These are phyloP conservation scores for Trichodelitschia bisporula DNA, from an alignment of 495 filamentous ascomycete genomes.

Conservation along the genomic window DNA sequence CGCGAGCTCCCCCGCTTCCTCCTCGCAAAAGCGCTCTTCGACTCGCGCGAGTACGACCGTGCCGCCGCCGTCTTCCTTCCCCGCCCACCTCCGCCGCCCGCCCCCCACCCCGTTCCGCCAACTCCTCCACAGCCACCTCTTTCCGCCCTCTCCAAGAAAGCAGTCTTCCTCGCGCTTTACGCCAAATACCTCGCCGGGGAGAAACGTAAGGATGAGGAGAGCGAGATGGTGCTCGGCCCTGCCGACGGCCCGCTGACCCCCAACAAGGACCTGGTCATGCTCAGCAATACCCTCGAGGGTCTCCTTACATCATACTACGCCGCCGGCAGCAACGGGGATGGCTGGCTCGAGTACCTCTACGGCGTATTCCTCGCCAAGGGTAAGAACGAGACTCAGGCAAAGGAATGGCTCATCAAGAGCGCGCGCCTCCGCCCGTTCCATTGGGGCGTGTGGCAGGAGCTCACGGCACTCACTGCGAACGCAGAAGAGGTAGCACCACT, in stretches of 20 bases:
- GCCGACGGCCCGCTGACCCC: conserved; percentile 58
- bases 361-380: conserved; percentile 75
- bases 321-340: conserved; percentile 33
- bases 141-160: conserved; percentile 66
- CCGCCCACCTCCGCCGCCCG: conserved; percentile 26
- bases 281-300: conserved; percentile 48
- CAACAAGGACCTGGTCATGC: conserved; percentile 57
- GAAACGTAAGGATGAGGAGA: conserved; percentile 87
- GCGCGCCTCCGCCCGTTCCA: conserved; percentile 75
- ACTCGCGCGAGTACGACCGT: conserved; percentile 86
- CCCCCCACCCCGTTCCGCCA: not conserved
- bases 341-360: conserved; percentile 92
- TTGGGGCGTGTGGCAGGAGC: conserved; percentile 90
- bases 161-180: conserved; percentile 81
- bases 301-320: conserved; percentile 43
- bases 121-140: conserved; percentile 9
- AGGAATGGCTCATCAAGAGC: conserved; percentile 60
- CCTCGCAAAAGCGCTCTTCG: conserved; percentile 84
- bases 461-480: conserved; percentile 46
- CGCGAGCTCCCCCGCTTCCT: conserved; percentile 63
- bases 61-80: conserved; percentile 80
- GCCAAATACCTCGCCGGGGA: conserved; percentile 82
- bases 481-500: conserved; percentile 47
- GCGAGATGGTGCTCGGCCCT: conserved; percentile 91
- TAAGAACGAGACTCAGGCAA: conserved; percentile 65